phyloP scores from a whole-genome alignment of 306 rosid species.

The Acacia acuminata region DNA sequence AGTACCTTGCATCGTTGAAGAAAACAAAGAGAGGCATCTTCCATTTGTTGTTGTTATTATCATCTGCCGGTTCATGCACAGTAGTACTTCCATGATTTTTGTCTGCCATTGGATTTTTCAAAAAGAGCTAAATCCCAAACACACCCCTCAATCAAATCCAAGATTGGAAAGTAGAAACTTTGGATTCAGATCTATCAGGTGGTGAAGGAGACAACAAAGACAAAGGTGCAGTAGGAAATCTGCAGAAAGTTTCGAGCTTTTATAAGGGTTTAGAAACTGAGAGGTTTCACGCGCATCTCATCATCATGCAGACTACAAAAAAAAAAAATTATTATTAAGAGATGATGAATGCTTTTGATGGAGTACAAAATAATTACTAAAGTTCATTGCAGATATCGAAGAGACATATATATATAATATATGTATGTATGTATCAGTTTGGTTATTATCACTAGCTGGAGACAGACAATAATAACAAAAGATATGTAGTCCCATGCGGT shows the following conservation, averaged over 20 bases:
- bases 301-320: neutral
- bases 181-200: neutral
- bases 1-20: conserved; percentile 93
- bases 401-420: neutral
- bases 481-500: neutral
- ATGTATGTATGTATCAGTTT: neutral
- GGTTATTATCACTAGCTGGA: neutral
- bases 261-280: neutral
- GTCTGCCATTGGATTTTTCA: conserved; percentile 45
- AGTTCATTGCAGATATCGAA: neutral
- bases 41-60: conserved; percentile 42
- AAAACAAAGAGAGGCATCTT: conserved; percentile 73
- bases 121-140: neutral
- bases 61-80: neutral
- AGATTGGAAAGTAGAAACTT: neutral
- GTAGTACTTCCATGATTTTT: conserved; percentile 5
- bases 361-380: neutral
- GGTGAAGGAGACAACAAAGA: neutral
- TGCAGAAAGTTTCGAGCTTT: conserved; percentile 18
- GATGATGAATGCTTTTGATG: neutral
- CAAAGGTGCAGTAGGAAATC: neutral
- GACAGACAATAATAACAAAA: neutral
- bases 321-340: neutral
- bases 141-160: neutral
- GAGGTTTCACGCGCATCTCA: neutral